These are phyloP conservation scores for Polyrhizophydium stewartii DNA, from an alignment of 371 early-diverging fungal genomes.

Conservation along the genomic window DNA sequence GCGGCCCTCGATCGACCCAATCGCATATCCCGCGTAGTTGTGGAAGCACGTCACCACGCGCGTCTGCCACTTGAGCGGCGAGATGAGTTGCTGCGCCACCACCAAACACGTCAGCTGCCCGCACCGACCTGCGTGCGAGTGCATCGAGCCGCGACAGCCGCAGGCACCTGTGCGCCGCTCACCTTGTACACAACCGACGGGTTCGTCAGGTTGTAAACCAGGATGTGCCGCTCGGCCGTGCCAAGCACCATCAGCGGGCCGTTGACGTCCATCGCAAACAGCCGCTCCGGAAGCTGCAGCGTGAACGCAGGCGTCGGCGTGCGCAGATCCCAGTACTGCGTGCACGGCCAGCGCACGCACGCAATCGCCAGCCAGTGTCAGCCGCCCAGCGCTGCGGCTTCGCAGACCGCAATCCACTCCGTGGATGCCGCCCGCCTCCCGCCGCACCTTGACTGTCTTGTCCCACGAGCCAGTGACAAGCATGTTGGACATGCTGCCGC, in stretches of 20 bases:
- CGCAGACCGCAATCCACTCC: not conserved
- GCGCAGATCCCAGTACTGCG: conserved; percentile 88
- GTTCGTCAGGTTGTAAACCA: conserved; percentile 74
- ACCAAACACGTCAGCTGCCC: no score
- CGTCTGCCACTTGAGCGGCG: conserved; percentile 88
- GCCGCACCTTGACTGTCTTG: conserved; percentile 73
- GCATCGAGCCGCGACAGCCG: not conserved
- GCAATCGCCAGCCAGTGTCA: no score
- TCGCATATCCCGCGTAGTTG: conserved; percentile 74
- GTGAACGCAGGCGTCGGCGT: conserved; percentile 68
- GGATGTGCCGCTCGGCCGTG: conserved; percentile 73
- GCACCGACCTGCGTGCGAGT: conserved; percentile 4
- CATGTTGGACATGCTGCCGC: conserved; percentile 36
- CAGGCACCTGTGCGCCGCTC: not conserved
- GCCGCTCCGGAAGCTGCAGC: conserved; percentile 76
- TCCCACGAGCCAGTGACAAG: conserved; percentile 96
- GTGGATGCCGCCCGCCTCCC: no score
- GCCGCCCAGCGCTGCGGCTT: not conserved
- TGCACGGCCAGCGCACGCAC: not conserved
- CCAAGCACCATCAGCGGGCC: conserved; percentile 71
- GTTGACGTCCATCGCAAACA: conserved; percentile 83
- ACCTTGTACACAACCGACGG: conserved; percentile 72
- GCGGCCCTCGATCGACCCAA: conserved; percentile 92
- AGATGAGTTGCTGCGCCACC: conserved; percentile 49
- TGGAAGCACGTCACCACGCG: conserved; percentile 74